Conservation (phyloP, 1,284 basidiomycete genomes). For the Polyporus tsugae region DNA sequence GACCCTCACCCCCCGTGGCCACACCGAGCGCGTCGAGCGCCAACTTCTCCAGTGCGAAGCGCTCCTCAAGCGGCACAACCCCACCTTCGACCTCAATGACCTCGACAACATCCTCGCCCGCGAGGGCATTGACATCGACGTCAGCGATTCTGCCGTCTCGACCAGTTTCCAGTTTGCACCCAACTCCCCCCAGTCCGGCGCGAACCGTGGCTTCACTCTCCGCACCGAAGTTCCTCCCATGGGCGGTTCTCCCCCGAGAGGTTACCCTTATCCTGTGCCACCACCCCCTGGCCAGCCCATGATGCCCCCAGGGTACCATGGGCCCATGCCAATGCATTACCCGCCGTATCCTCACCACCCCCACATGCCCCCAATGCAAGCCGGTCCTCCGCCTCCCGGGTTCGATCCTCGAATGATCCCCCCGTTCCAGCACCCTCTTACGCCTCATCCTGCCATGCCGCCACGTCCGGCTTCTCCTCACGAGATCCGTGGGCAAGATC, state of each 20-base stretch:
- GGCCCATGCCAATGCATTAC: conserved; percentile 41
- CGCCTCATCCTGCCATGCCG: conserved; percentile 43
- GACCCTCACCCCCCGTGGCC: conserved; percentile 81
- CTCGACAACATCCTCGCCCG: conserved; percentile 70
- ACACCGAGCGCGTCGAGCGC: conserved; percentile 80
- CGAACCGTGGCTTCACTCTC: conserved; percentile 41
- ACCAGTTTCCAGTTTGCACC: conserved; percentile 50
- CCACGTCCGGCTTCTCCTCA: conserved; percentile 42
- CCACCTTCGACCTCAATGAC: conserved; percentile 68
- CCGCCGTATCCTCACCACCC: conserved; percentile 43
- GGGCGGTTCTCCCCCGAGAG: conserved; percentile 43
- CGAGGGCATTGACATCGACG: conserved; percentile 70
- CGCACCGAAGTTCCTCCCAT: conserved; percentile 41
- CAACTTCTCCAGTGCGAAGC: conserved; percentile 78
- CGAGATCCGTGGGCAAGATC: conserved; percentile 76
- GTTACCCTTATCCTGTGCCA: conserved; percentile 37
- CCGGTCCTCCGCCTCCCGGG: conserved; percentile 52
- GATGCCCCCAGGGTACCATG: conserved; percentile 39
- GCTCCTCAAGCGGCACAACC: conserved; percentile 74
- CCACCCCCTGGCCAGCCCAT: conserved; percentile 42
- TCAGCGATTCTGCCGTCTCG: conserved; percentile 40
- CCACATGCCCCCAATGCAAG: conserved; percentile 7
- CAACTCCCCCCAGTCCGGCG: conserved; percentile 34
- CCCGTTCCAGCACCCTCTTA: conserved; percentile 57
- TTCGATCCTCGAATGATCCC: conserved; percentile 63